Base-by-base conservation (phyloP, 108 stramenopile species). In the Cyclotella baltica region DNA sequence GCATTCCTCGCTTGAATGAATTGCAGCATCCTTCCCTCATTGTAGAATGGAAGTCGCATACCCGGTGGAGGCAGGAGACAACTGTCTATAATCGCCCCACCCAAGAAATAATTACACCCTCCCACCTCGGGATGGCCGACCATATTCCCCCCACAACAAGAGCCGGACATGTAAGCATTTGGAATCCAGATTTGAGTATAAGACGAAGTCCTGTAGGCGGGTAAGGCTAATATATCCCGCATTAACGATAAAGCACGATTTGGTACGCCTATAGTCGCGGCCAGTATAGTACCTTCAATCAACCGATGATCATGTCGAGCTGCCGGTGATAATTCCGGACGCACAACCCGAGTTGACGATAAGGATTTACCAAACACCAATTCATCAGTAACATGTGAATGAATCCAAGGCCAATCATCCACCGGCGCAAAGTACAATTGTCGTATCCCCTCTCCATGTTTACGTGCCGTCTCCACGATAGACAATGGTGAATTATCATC, bases 141-240 rank as follows among this genome's bases (percentile, higher is more conserved):
- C 67, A 96, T 75, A 59, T 82, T 82, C 0, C 89, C 79, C 2
- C 95, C 95, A 64, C 86, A 83, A 20, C 87, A 78, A 19, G 65
- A 64, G n/a, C 95, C 95, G 16, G 92, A 92, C 78, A 89, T 85
- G 55, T 91, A 88, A 15, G 95, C 95, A 70, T 89, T 58, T 2
- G 92, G 94, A 34, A 95, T 93, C 94, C 92, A 95, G 46, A 95
- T 85, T 83, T 95, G 92, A 11, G 90, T 93, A 69, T 95, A 92
- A 16, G 91, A 84, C 20, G 85, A 83, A 22, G 92, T 93, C 18
- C 92, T 88, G 77, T 89, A 95, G 28, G 88, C 62, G 13, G 94
- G 94, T 27, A 93, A 50, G 0, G 94, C 92, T 59, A 95, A 69
- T 11, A 93, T 81, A 75, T 93, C 92, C n/a, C 92, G 76, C 92